phyloP scores from a whole-genome alignment of 2,329 filamentous ascomycete genomes.

The Diaporthe vexans region DNA sequence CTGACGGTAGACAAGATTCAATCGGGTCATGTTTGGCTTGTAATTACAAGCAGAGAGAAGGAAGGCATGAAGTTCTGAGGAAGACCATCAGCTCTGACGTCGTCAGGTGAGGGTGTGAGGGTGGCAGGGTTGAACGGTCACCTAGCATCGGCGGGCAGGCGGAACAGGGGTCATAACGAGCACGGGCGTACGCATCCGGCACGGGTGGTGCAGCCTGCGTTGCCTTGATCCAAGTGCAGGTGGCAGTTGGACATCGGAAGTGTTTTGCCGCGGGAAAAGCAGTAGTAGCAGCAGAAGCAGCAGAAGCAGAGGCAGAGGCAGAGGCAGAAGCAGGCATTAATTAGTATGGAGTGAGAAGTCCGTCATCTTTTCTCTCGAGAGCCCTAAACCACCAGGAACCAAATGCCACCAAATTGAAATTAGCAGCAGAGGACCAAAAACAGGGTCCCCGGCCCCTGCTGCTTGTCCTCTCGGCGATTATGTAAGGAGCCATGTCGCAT shows the following conservation, averaged over 20 bases:
- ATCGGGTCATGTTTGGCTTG: too few relatives aligned
- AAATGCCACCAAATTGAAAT: slow-evolving; percentile 41
- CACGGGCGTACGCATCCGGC: neutral
- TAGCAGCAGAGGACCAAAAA: slow-evolving; percentile 29
- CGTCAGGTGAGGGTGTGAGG: neutral
- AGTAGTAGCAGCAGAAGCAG: neutral
- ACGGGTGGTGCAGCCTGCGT: too few relatives aligned
- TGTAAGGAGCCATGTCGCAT: slow-evolving; percentile 24
- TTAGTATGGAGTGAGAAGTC: neutral
- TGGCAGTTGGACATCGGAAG: too few relatives aligned
- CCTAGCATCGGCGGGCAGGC: neutral
- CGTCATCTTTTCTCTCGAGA: slow-evolving; percentile 9
- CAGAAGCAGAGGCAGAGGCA: neutral
- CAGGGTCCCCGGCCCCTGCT: neutral
- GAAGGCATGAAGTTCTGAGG: neutral
- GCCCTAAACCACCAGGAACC: slow-evolving; percentile 35
- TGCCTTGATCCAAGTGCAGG: too few relatives aligned
- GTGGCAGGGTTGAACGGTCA: neutral
- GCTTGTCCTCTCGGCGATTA: slow-evolving; percentile 25
- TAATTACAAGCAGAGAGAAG: neutral
- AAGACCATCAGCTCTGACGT: neutral
- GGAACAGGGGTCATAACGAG: neutral
- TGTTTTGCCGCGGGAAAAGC: neutral
- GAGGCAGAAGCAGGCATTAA: neutral
- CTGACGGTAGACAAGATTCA: neutral